A percentile compares a stretch with the other conserved stretches of the same genome.
Conservation (phyloP, 2,329 filamentous ascomycete genomes). For the Thelonectria blattea region DNA sequence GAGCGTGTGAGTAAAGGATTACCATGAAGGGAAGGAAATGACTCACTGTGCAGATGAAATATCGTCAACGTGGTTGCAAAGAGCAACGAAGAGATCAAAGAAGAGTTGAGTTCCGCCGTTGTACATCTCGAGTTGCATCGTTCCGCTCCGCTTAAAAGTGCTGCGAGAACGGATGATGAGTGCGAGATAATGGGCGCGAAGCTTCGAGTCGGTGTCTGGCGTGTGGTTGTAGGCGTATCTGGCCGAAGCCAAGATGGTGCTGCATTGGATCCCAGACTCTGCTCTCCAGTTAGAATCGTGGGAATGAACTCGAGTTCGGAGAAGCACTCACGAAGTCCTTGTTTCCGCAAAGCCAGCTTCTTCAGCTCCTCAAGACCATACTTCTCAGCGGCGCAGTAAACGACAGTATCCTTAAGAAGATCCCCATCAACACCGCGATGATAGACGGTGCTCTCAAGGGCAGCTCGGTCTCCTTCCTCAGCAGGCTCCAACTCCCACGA, state of each 20-base stretch:
- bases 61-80: constrained; percentile 88
- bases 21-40: neutral
- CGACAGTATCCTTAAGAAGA: constrained; percentile 85
- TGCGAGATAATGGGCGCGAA: constrained; percentile 88
- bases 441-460: constrained; percentile 70
- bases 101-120: constrained; percentile 82
- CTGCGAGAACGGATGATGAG: constrained; percentile 87
- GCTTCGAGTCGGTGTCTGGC: constrained; percentile 86
- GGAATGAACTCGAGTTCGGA: neutral
- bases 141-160: constrained; percentile 92
- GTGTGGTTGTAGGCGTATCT: constrained; percentile 89
- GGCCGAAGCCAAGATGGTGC: constrained; percentile 85
- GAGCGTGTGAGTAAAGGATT: constrained; percentile 8
- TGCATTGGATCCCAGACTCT: constrained; percentile 81
- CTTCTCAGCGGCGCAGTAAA: constrained; percentile 87
- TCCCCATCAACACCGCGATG: constrained; percentile 68
- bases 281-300: constrained; percentile 11
- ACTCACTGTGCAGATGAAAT: constrained; percentile 64
- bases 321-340: constrained; percentile 73
- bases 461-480: constrained; percentile 50
- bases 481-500: constrained; percentile 81
- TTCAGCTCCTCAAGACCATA: constrained; percentile 87
- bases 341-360: constrained; percentile 83
- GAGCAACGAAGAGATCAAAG: constrained; percentile 91
- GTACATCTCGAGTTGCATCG: constrained; percentile 96